phyloP scores from a whole-genome alignment of 495 filamentous ascomycete species.

The Neurospora sp. region DNA sequence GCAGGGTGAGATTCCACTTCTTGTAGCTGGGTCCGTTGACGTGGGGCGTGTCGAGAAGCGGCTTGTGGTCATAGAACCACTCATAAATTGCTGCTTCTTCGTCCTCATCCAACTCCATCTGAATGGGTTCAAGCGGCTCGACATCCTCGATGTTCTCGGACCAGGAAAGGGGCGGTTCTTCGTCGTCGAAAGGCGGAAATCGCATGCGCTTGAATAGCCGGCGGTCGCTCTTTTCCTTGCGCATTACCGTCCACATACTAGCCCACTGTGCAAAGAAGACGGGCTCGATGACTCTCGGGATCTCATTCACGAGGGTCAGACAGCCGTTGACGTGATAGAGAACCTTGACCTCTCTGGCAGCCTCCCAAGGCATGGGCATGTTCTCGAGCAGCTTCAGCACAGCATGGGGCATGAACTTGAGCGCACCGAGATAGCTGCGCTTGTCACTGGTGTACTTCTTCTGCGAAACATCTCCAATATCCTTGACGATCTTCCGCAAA shows the following conservation, averaged over 20 bases:
- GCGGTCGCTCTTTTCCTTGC: conserved; percentile 92
- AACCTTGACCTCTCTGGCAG: conserved; percentile 88
- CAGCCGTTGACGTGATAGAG: conserved; percentile 98
- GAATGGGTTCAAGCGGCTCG: conserved; percentile 94
- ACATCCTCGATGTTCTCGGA: conserved; percentile 99
- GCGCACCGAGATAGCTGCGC: conserved; percentile 88
- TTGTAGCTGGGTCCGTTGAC: conserved; percentile 97
- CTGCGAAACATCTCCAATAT: conserved; percentile 98
- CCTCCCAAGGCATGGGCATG: conserved; percentile 99
- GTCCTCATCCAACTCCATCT: conserved; percentile 96
- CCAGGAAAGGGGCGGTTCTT: conserved; percentile 95
- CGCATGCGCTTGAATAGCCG: conserved; percentile 98
- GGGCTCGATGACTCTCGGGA: conserved; percentile 91
- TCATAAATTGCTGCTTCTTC: conserved; percentile 87
- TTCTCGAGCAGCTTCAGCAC: conserved; percentile 97
- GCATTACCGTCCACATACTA: conserved; percentile 98
- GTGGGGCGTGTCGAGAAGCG: conserved; percentile 82
- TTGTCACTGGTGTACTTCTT: conserved; percentile 99
- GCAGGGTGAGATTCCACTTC: conserved; percentile 84
- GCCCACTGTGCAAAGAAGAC: conserved; percentile 99
- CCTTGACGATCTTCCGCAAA: conserved; percentile 93
- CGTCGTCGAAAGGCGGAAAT: conserved; percentile 97
- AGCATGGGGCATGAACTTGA: conserved; percentile 99
- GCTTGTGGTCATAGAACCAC: conserved; percentile 96
- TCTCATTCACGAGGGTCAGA: conserved; percentile 94